phyloP scores from a whole-genome alignment of 2,329 filamentous ascomycete species.

The Stemphylium lycopersici region DNA sequence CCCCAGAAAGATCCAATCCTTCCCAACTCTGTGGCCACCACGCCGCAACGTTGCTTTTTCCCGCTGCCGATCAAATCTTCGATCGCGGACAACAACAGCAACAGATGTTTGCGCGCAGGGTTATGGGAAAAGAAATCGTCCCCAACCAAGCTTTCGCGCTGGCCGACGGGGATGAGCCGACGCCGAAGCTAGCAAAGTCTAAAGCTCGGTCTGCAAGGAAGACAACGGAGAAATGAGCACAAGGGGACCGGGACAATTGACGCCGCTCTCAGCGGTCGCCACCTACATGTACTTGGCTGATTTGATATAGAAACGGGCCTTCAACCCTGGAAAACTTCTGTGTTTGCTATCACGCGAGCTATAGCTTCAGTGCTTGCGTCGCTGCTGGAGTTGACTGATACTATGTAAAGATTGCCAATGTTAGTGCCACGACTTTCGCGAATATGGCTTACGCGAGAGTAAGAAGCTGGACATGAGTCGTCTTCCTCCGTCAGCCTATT shows the following conservation, averaged over 20 bases:
- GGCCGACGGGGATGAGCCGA: background rate
- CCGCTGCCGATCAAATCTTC: too few relatives aligned
- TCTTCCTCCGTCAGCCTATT: background rate
- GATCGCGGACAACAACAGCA: too few relatives aligned
- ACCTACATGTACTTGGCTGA: background rate
- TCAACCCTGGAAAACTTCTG: background rate
- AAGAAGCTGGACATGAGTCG: background rate
- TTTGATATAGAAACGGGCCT: background rate
- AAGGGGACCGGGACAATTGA: background rate
- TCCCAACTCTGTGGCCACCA: too few relatives aligned
- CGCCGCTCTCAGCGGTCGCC: background rate
- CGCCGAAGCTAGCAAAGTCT: constrained; percentile 1
- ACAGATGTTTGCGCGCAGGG: too few relatives aligned
- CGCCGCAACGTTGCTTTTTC: too few relatives aligned
- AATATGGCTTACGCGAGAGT: background rate
- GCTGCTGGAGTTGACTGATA: too few relatives aligned
- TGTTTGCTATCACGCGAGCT: background rate
- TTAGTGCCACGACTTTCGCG: background rate
- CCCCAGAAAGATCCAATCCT: background rate
- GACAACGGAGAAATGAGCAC: background rate
- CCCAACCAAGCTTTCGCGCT: background rate
- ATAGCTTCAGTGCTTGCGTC: background rate
- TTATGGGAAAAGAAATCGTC: background rate
- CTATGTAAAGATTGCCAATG: too few relatives aligned
- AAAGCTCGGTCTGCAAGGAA: constrained; percentile 3